Base-by-base conservation (phyloP, 2,329 filamentous ascomycete species). In the Cladosporium sp. region DNA sequence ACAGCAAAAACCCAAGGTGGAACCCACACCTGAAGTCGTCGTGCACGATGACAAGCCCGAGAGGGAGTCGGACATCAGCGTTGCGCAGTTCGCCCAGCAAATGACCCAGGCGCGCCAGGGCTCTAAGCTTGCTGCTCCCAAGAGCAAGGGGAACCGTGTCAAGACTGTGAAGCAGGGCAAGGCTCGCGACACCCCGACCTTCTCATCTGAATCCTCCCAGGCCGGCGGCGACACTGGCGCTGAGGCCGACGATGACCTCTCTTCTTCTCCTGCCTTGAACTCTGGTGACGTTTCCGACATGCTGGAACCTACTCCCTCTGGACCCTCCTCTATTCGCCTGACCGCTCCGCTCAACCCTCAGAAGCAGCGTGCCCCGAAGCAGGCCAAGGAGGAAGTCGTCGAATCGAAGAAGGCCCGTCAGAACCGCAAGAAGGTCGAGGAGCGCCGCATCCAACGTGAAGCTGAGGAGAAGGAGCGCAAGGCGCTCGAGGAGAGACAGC, bases 351-450 rank as follows among this genome's bases (percentile, higher is more conserved):
- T 80, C 76, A 87, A 84, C 80, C 80, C 81, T 23, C 77, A 79
- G 69, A 78, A 80, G 65, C 68, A 78, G 37, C 78, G 85, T 75
- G 86, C 89, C 80, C 82, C 86, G 68, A 88, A 89, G 79, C 80
- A 84, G 62, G 81, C 84, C 49, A 83, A 79, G 65, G 76, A 86
- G 69, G 88, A 91, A 77, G 84, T 86, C 58, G 86, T 85, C 21
- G 91, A 97, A 83, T 91, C 90, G 23, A 97, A 97, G 89, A 97
- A 97, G 84, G 92, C 96, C 82, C 89, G 93, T 67, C 93, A 97
- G 82, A 95, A 97, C 81, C 87, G 89, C 71, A 88, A 90, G 82
- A 97, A 97, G 87, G 88, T 86, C 44, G 93, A 97, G 80, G 89
- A 88, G 66, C 88, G 88, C 73, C 95, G 92, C 83, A 82, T 84